Conservation (phyloP, 345 rosid genomes). For the Linum lewisii region DNA sequence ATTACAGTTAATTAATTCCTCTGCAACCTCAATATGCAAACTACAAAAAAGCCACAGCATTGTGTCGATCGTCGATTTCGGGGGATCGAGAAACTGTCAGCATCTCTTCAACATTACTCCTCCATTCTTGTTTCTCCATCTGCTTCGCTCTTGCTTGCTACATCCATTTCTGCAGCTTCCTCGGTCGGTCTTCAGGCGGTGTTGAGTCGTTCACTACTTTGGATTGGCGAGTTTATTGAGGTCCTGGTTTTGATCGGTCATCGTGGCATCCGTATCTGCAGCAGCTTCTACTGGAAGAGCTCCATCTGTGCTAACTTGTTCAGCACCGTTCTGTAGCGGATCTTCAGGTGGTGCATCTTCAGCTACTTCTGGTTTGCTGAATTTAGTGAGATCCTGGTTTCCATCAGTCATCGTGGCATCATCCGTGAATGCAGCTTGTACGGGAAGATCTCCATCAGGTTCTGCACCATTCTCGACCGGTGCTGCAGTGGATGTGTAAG, state of each 20-base stretch:
- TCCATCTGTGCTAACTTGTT: constrained; percentile 1
- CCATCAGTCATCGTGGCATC: too few species aligned
- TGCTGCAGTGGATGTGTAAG: constrained; percentile 29
- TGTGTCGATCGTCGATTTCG: neutral
- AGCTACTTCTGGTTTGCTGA: too few species aligned
- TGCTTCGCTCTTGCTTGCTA: constrained; percentile 12
- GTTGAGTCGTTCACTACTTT: neutral
- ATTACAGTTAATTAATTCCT: neutral
- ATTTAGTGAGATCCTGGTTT: too few species aligned
- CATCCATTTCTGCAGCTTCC: constrained; percentile 24
- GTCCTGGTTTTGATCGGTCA: neutral
- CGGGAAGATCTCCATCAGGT: neutral
- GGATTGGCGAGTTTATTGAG: neutral
- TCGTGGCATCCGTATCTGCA: neutral
- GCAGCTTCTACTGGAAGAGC: neutral
- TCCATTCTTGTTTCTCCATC: constrained; percentile 18
- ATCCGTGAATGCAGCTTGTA: too few species aligned
- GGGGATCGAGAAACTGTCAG: neutral
- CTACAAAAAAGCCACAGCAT: neutral
- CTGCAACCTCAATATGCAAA: neutral
- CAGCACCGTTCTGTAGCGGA: constrained; percentile 22
- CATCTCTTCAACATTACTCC: neutral
- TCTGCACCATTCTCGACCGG: constrained; percentile 24
- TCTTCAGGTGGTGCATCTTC: constrained; percentile 27
- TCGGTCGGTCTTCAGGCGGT: constrained; percentile 14